A percentile compares a stretch with the other conserved stretches of the same genome.
Evolutionary conservation across 257 asterid species (phyloP).

Genomic region (Primulina huaijiensis): DNA sequence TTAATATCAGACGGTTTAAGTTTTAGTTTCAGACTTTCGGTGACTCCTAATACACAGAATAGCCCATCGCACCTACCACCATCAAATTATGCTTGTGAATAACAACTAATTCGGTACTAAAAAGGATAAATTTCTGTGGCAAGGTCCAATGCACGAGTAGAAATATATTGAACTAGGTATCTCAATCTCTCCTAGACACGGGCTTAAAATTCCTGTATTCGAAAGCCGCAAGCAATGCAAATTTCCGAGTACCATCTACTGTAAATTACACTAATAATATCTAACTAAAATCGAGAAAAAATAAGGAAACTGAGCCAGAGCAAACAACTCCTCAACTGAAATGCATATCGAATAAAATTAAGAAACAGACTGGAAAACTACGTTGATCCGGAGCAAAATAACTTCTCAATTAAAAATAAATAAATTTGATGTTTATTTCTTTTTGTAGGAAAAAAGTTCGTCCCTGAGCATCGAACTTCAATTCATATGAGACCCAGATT

Average conservation of each 20-base stretch:
- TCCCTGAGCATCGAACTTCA: constrained; percentile 17
- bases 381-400: background rate
- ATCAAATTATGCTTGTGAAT: background rate
- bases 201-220: background rate
- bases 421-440: too few species aligned
- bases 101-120: too few species aligned
- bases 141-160: background rate
- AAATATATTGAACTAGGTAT: too few species aligned
- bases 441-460: too few species aligned
- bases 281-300: constrained; percentile 1
- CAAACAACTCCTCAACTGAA: background rate
- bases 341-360: too few species aligned
- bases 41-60: background rate
- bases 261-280: background rate
- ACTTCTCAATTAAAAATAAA: background rate
- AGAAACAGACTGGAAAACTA: background rate
- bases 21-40: background rate
- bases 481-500: background rate
- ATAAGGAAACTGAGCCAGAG: background rate
- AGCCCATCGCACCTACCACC: background rate
- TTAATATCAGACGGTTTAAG: background rate
- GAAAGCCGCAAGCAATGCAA: background rate
- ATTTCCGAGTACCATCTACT: background rate
- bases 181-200: background rate
- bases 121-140: background rate